Evolutionary conservation across 2,329 filamentous ascomycete species (phyloP).

Genomic region (Lithohypha guttulata): DNA sequence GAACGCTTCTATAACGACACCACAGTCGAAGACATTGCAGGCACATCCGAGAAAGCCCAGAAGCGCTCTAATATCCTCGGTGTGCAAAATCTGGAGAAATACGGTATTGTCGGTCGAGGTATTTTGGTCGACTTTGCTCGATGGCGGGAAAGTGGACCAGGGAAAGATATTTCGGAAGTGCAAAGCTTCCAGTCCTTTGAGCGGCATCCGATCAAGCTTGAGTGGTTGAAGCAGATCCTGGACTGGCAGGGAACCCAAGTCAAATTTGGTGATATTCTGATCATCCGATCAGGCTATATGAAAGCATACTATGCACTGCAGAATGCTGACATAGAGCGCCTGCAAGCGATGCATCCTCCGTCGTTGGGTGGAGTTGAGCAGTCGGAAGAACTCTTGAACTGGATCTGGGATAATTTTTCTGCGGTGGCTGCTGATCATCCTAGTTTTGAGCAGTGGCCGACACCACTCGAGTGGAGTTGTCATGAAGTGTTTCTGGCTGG

Average conservation of each 20-base stretch:
- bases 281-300: slow-evolving; percentile 24
- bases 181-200: slow-evolving; percentile 31
- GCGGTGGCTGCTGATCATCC: slow-evolving; percentile 28
- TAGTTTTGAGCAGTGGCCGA: slow-evolving; percentile 24
- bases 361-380: slow-evolving; percentile 26
- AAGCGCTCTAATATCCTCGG: slow-evolving; percentile 18
- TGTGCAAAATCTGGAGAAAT: slow-evolving; percentile 27
- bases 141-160: slow-evolving; percentile 29
- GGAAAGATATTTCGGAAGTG: slow-evolving; percentile 22
- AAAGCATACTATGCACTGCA: slow-evolving; percentile 17
- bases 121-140: slow-evolving; percentile 38
- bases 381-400: slow-evolving; percentile 25
- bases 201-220: slow-evolving; percentile 24
- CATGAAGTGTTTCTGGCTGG: slow-evolving; percentile 25
- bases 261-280: slow-evolving; percentile 23
- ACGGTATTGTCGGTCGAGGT: slow-evolving; percentile 37
- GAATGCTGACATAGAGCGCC: slow-evolving; percentile 15
- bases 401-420: slow-evolving; percentile 29
- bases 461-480: slow-evolving; percentile 19
- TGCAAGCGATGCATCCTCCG: slow-evolving; percentile 16
- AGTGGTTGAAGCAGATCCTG: slow-evolving; percentile 20
- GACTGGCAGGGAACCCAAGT: slow-evolving; percentile 20
- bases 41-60: slow-evolving; percentile 10
- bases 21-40: slow-evolving; percentile 22
- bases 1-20: slow-evolving; percentile 21